Evolutionary conservation across 331 rosid genomes (phyloP).

Genomic region (Cydonia oblonga): DNA sequence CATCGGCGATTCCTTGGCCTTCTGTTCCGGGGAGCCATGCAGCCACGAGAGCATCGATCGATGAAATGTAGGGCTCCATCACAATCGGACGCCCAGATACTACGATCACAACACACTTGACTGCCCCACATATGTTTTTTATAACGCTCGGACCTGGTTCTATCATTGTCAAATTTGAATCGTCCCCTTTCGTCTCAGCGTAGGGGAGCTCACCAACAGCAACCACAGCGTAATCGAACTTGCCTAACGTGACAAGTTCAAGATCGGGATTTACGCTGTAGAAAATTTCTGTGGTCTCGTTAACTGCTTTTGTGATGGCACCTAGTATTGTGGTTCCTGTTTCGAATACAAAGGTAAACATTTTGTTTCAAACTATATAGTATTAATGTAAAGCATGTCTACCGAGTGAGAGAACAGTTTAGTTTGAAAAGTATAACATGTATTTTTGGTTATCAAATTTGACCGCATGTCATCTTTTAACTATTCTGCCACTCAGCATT

Average conservation of each 20-base stretch:
- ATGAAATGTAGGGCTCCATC: slow-evolving; percentile 41
- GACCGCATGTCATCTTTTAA: too few species aligned
- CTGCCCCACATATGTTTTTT: too few species aligned
- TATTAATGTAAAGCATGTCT: background rate
- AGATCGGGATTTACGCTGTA: slow-evolving; percentile 45
- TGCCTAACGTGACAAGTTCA: slow-evolving; percentile 31
- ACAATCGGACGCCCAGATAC: too few species aligned
- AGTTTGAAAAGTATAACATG: too few species aligned
- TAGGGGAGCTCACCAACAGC: slow-evolving; percentile 51
- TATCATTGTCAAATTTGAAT: slow-evolving; percentile 35
- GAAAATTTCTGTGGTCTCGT: slow-evolving; percentile 35
- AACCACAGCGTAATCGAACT: slow-evolving; percentile 45
- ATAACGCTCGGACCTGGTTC: slow-evolving; percentile 46
- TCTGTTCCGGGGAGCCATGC: slow-evolving; percentile 85
- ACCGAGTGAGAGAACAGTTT: too few species aligned
- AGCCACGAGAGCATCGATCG: slow-evolving; percentile 49
- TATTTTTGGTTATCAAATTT: too few species aligned
- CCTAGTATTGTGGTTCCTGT: slow-evolving; percentile 50
- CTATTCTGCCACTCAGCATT: too few species aligned
- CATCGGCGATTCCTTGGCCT: slow-evolving; percentile 62
- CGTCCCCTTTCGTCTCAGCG: slow-evolving; percentile 49
- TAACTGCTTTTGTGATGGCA: slow-evolving; percentile 38
- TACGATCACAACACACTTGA: too few species aligned
- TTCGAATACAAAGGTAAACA: background rate
- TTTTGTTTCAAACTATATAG: slow-evolving; percentile 3